A percentile compares a stretch with the other conserved stretches of the same genome.
Conservation (phyloP, 164 flowering plant species). For the Pachysandra terminalis region DNA sequence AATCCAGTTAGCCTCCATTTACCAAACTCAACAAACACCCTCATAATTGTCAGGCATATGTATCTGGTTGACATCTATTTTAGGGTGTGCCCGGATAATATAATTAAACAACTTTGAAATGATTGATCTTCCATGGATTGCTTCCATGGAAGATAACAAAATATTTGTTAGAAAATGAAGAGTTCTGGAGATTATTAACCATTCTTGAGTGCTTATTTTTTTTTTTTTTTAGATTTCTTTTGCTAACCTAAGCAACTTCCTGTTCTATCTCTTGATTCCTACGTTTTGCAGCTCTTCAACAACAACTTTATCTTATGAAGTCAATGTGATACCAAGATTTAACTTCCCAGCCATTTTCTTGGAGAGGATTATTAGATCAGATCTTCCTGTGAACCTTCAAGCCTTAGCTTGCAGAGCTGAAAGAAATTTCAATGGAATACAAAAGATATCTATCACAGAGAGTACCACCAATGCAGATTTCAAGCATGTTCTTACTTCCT, state of each 20-base stretch:
- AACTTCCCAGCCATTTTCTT: constrained; percentile 92
- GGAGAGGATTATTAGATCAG: constrained; percentile 89
- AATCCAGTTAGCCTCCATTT: too few species aligned
- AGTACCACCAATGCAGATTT: constrained; percentile 22
- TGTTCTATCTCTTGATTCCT: constrained; percentile 2
- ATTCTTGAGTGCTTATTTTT: not conserved
- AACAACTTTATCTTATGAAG: constrained; percentile 71
- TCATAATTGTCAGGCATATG: not conserved
- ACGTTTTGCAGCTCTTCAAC: constrained; percentile 44
- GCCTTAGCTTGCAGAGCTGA: constrained; percentile 83
- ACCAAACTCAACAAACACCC: too few species aligned
- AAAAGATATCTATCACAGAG: constrained; percentile 20
- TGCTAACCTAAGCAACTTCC: not conserved
- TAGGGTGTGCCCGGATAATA: not conserved
- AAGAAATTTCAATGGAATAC: constrained; percentile 36
- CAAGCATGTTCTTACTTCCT: constrained; percentile 17
- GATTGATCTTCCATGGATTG: not conserved
- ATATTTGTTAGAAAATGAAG: not conserved
- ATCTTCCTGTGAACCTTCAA: constrained; percentile 90
- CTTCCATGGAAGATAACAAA: not conserved
- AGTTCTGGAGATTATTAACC: not conserved
- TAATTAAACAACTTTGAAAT: too few species aligned
- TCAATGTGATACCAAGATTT: constrained; percentile 85
- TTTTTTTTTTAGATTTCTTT: not conserved
- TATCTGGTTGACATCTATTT: not conserved